Base-by-base conservation (phyloP, 495 filamentous ascomycete species). In the Tetracladium marchalianum region DNA sequence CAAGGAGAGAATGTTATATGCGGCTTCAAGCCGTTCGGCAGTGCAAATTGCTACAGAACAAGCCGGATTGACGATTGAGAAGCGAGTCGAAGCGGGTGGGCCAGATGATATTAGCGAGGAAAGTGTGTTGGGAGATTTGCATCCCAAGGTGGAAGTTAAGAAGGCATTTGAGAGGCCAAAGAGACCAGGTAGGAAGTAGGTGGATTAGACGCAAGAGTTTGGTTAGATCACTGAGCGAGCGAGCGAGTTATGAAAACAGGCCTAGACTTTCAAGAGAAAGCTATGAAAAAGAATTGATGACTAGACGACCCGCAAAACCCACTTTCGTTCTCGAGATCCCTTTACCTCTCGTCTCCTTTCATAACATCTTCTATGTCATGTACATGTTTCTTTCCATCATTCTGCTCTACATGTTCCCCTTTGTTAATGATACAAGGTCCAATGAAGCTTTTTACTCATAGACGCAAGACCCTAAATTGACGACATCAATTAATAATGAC, bases 1-100 rank as follows among this genome's bases (percentile, higher is more conserved):
- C 67, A 95, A 88, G 65, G 87, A 88, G 61, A 79, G 88, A 42
- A 98, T 98, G 92, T 67, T 97, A 52, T 95, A 96, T 62, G 87
- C 93, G 31, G 80, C 86, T 31, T 85, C 85, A 53, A 85, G 87
- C 58, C 74, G 75, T 27, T 77, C 76, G 32, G 85, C 87, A 6
- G 67, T 93, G 35, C 59, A 68, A 12, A 57, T 87, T 27, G 87
- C 85, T 11, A 72, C 76, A 49, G 71, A 69, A 34, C 78, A 85
- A 51, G 81, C 80, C 12, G 85, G 85, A 5, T 62, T 95, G 45
- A 70, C 76, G 46, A 68, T 90, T 41, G 75, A 75, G 39, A 95
- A 90, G 71, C 89, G 83, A 55, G 73, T 79, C 54, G 71, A 74
- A 53, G 66, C 72, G 5, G 66, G 73, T 50, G 65, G 72, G 6